Base-by-base conservation (phyloP, 2,329 filamentous ascomycete species). In the Neopestalotiopsis sp. region DNA sequence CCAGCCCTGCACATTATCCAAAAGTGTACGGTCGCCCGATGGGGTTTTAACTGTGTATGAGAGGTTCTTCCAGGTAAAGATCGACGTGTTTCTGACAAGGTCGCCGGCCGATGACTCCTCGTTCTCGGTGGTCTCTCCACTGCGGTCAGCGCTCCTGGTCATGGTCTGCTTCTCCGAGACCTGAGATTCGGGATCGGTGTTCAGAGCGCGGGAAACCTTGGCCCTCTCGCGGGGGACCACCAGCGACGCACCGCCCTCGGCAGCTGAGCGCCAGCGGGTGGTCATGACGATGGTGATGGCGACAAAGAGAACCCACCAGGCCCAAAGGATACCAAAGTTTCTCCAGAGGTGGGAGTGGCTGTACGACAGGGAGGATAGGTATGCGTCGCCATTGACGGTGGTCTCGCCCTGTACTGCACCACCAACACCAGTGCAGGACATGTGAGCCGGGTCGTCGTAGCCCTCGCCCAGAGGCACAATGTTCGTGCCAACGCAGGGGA, bases 1-100 rank as follows among this genome's bases (percentile, higher is more conserved):
- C 89, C 92, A 97, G 2, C 94, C 94, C 72, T 94, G 89, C 1
- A 97, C 92, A 68, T 95, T 87, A 71, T 96, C 90, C 7, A 97
- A 83, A 69, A 97, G 89, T 13, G 88, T 83, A 9, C 91, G 89
- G 86, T 94, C 83, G 3, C 88, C 88, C 0, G 80, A 78, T 0
- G 86, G 84, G 0, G 87, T 90, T 72, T 89, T 86, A 69, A 94
- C 91, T 0, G 88, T 92, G 75, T 94, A 94, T 1, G 83, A 86
- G 0, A 94, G 86, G 69, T 93, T 87, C 76, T 91, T 91, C 91
- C 92, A 94, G 1, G 92, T 94, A 73, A 94, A 93, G 0, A 92
- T 83, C 0, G 89, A 90, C 0, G 87, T 91, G 76, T 92, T 92
- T 32, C 86, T 86, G 38, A 90, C 79, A 1, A 92, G 81, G 38